Evolutionary conservation across 2,329 filamentous ascomycete genomes (phyloP), one percentile per base, ranked within the genome.

Genomic region (Gnomoniopsis smithogilvyi): DNA sequence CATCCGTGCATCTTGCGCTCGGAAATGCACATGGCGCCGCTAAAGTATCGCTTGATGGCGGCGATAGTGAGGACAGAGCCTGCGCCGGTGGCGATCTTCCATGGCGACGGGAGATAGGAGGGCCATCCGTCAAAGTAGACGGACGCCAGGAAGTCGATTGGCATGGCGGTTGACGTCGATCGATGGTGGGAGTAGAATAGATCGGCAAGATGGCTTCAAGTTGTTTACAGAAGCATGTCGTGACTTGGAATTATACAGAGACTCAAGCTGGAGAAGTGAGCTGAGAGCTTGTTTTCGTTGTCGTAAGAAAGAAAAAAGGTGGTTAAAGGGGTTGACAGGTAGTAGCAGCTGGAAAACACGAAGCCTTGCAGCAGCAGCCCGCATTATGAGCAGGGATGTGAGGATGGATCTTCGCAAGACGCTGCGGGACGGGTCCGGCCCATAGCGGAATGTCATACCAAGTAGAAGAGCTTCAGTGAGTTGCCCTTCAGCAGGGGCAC

Each of bases 1-100:
- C 96, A 96, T 51, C 92, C 92, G 73, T 97, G 92, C 87, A 99
- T 92, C 57, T 89, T 82, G 60, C 91, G 84, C 70, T 96, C 92
- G 26, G 90, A 83, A 46, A 74, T 76, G 73, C 95, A 97, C 65
- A 74, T 77, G 14, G 87, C 83, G 65, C 95, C 96, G 64, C 85
- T 85, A 68, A 88, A 90, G 77, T 89, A 96, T 68, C 80, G 79
- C 79, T 97, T 98, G 51, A 82, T 67, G 33, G 81, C 61, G 51
- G 71, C 70, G 30, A 85, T 65, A 45, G 74, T 64, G 6, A 71
- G 69, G n/a, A 76, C 47, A 46, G 74, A 63, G 21, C 72, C 68
- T 45, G 69, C 66, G 19, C 70, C 65, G 66, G 79, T 76, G 66
- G 76, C 64, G 49, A 84, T 67, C 24, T 70, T 66, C 73, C 71